Base-by-base conservation (phyloP, 257 asterid species). In the Ballota nigra region DNA sequence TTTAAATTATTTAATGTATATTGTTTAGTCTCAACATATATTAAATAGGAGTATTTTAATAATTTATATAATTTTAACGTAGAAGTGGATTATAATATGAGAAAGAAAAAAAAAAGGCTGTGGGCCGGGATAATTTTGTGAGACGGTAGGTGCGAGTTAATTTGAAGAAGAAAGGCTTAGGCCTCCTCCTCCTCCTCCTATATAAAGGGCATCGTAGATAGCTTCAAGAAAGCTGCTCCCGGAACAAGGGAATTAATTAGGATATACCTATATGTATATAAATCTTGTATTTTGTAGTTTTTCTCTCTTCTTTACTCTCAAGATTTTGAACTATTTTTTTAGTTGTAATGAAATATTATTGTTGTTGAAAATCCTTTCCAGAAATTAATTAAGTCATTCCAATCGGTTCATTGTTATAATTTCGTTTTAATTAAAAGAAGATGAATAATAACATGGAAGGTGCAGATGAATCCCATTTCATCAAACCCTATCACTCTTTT, bases 381-480 rank as follows among this genome's bases (percentile, higher is more conserved):
- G 4, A 15, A 33, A 4, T 33, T 6, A 6, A 45, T 5, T 41
- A 41, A 56, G 4, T 51, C 26, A 51, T n/a, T n/a, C n/a, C n/a
- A n/a, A n/a, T n/a, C n/a, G n/a, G n/a, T n/a, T n/a, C n/a, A n/a
- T n/a, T n/a, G n/a, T 52, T 43, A 13, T 19, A 19, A 8, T 19
- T 52, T 23, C 3, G 4, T 22, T 11, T 6, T 24, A 36, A 1
- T 8, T 3, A 26, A 57, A 23, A 26, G 16, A 8, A 56, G 18
- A 56, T 8, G 3, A 2, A 60, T 59, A 12, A 5, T 18, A 26
- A 31, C 11, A 85, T 82, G 90, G 87, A 80, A 66, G n/a, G n/a
- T n/a, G 77, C 80, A 4, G 73, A 84, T 75, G 77, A 69, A 36
- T 51, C 74, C 24, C 34, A 70, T 11, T 71, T 66, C 56, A 69